phyloP scores from a whole-genome alignment of 305 asterid species.

The Fraxinus xanthoxyloides region DNA sequence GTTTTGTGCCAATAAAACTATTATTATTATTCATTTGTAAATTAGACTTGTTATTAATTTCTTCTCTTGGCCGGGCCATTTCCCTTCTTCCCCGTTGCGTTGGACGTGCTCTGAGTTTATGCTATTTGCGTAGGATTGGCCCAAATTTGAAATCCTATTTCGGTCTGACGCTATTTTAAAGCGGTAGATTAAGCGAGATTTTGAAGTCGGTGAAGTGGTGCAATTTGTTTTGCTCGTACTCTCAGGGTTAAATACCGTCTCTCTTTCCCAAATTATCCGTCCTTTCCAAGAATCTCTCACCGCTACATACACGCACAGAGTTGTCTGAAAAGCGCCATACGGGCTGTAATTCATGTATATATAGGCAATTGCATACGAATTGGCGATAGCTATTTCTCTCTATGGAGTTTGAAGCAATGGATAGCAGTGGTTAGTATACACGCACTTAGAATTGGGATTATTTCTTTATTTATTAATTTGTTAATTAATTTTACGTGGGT shows the following conservation, averaged over 20 bases:
- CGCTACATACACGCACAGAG: neutral
- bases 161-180: neutral
- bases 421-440: conserved; percentile 9
- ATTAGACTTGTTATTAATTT: no score
- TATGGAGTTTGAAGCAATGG: conserved; percentile 38
- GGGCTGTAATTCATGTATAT: neutral
- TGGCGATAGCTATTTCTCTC: conserved; percentile 19
- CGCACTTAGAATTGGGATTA: neutral
- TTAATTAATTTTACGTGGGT: conserved; percentile 15
- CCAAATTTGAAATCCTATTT: neutral
- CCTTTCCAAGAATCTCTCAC: neutral
- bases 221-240: neutral
- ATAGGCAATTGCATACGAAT: neutral
- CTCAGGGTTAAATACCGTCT: neutral
- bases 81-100: neutral
- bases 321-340: neutral
- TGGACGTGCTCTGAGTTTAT: neutral
- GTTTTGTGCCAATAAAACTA: neutral
- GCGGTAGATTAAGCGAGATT: neutral
- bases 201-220: neutral
- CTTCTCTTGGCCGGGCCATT: neutral
- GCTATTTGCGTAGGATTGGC: neutral
- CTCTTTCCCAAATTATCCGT: neutral
- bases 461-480: neutral
- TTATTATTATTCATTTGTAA: no score